Percentiles rank a stretch among this genome's conserved stretches.
These are phyloP conservation scores for Fomitopsis pulvina DNA, from an alignment of 768 basidiomycete genomes.

Conservation along the genomic window DNA sequence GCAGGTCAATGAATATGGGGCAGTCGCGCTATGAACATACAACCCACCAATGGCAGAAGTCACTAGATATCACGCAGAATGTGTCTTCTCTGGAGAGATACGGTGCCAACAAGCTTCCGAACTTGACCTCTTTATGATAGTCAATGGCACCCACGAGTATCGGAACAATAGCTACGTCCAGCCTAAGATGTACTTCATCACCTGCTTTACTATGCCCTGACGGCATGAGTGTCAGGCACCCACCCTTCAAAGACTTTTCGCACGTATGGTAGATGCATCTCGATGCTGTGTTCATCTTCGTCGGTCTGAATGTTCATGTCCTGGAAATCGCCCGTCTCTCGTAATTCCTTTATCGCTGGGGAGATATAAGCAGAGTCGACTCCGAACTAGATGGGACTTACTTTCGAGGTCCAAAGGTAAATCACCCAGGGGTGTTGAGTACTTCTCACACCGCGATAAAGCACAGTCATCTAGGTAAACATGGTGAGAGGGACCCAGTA, in stretches of 20 bases:
- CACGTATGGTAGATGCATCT: slow-evolving; percentile 95
- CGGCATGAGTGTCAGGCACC: neutral
- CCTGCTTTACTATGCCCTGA: neutral
- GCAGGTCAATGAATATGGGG: neutral
- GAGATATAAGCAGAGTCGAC: neutral
- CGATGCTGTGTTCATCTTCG: slow-evolving; percentile 94
- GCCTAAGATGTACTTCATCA: slow-evolving; percentile 37
- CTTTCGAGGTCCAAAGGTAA: slow-evolving; percentile 75
- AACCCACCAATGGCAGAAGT: slow-evolving; percentile 95
- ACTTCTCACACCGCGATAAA: slow-evolving; percentile 67
- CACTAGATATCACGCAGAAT: slow-evolving; percentile 86
- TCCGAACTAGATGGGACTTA: slow-evolving; percentile 31
- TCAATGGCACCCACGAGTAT: slow-evolving; percentile 82
- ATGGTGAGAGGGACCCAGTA: slow-evolving; percentile 95
- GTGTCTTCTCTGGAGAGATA: slow-evolving; percentile 76
- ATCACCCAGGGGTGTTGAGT: slow-evolving; percentile 81
- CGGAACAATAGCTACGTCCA: slow-evolving; percentile 79
- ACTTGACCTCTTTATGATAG: slow-evolving; percentile 49
- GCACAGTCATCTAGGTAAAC: slow-evolving; percentile 85
- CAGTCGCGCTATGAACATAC: neutral
- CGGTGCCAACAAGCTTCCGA: slow-evolving; percentile 69
- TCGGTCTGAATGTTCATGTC: slow-evolving; percentile 63
- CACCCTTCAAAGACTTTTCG: slow-evolving; percentile 81
- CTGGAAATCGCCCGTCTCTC: slow-evolving; percentile 60
- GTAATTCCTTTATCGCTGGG: slow-evolving; percentile 62